Percentiles rank a stretch among this genome's conserved stretches.
Conservation (phyloP, 768 basidiomycete species). For the Kwoniella shandongensis region DNA sequence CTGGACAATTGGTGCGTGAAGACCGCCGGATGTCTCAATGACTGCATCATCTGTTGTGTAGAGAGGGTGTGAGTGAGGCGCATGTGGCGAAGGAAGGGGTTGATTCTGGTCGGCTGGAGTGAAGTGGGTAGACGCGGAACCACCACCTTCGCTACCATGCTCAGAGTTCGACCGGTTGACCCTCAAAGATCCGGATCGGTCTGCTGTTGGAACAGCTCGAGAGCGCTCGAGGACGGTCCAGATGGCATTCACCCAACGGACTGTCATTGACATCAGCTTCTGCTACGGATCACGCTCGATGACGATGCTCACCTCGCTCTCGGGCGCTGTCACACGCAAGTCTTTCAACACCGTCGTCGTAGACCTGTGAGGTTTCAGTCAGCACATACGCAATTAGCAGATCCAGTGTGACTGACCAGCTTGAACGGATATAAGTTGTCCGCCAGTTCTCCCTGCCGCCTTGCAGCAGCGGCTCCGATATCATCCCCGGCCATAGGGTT, state of each 20-base stretch:
- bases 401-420: constrained; percentile 54
- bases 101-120: constrained; percentile 11
- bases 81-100: constrained; percentile 14
- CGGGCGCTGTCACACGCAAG: constrained; percentile 83
- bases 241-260: constrained; percentile 86
- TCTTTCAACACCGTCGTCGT: constrained; percentile 83
- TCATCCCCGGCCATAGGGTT: constrained; percentile 81
- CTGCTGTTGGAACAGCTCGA: constrained; percentile 17
- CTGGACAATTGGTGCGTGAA: constrained; percentile 38
- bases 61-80: constrained; percentile 14
- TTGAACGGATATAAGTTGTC: constrained; percentile 86
- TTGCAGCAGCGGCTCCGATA: constrained; percentile 80
- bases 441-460: constrained; percentile 56
- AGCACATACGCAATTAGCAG: neutral
- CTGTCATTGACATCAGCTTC: constrained; percentile 38
- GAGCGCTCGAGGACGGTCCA: constrained; percentile 62
- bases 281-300: no score
- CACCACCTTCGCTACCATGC: constrained; percentile 25
- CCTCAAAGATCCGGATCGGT: constrained; percentile 11
- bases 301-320: constrained; percentile 59
- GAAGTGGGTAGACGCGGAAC: constrained; percentile 39
- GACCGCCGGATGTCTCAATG: constrained; percentile 44
- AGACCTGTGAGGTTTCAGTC: constrained; percentile 57
- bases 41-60: constrained; percentile 40
- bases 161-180: constrained; percentile 24